Percentiles rank a stretch among this genome's conserved stretches.
Evolutionary conservation across 2,329 filamentous ascomycete species (phyloP).

Genomic region (Tolypocladium paradoxum): DNA sequence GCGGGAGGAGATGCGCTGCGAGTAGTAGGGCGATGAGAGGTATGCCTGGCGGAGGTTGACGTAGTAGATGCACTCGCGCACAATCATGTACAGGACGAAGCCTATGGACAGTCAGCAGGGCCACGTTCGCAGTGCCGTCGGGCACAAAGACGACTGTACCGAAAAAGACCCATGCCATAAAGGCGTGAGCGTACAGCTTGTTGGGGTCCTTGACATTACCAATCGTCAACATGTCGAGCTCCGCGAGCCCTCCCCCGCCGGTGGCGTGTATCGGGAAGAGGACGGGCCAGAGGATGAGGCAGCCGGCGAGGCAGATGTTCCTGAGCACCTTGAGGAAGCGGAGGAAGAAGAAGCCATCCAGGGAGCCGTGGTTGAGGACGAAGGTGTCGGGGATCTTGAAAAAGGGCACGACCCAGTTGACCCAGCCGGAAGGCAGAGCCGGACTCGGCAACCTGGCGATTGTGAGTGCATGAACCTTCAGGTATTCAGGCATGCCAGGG

Average conservation of each 20-base stretch:
- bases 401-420: conserved; percentile 60
- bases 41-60: conserved; percentile 91
- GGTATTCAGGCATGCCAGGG: too few species aligned
- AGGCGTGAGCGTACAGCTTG: conserved; percentile 72
- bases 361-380: conserved; percentile 78
- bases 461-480: too few species aligned
- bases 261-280: conserved; percentile 81
- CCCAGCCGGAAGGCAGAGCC: conserved; percentile 39
- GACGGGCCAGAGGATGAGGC: conserved; percentile 75
- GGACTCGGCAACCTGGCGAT: neutral
- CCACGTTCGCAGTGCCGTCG: neutral
- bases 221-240: conserved; percentile 73
- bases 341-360: conserved; percentile 86
- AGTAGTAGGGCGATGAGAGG: conserved; percentile 72
- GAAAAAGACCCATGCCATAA: conserved; percentile 70
- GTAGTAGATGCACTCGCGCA: conserved; percentile 81
- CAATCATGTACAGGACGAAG: conserved; percentile 82
- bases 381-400: conserved; percentile 63
- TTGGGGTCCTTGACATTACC: conserved; percentile 54
- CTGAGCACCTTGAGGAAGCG: conserved; percentile 62
- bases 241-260: conserved; percentile 50
- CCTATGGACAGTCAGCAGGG: conserved; percentile 29
- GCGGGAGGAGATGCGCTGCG: conserved; percentile 76
- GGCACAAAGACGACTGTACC: conserved; percentile 11
- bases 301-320: conserved; percentile 75